Conservation (phyloP, 495 filamentous ascomycete genomes). For the Talaromyces proteolyticus region DNA sequence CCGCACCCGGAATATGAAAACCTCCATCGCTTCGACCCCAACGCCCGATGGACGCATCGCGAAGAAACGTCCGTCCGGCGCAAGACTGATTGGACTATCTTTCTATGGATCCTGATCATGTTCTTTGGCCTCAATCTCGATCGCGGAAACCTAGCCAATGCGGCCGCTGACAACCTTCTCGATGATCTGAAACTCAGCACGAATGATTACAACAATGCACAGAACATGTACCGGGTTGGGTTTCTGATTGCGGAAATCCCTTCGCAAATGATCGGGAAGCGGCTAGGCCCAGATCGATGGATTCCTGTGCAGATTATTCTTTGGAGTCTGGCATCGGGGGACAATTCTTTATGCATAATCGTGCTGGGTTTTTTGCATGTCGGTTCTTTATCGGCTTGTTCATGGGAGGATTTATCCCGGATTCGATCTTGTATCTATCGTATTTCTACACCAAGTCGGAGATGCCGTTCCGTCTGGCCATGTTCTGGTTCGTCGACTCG, state of each 20-base stretch:
- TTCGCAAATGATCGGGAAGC: slow-evolving; percentile 47
- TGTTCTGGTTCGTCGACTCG: slow-evolving; percentile 59
- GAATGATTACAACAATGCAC: slow-evolving; percentile 64
- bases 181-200: slow-evolving; percentile 47
- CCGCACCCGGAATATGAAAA: slow-evolving; percentile 38
- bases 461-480: slow-evolving; percentile 51
- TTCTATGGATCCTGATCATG: slow-evolving; percentile 58
- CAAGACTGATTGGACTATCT: slow-evolving; percentile 39
- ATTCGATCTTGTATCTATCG: slow-evolving; percentile 53
- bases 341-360: slow-evolving; percentile 18
- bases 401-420: slow-evolving; percentile 19
- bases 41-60: slow-evolving; percentile 35
- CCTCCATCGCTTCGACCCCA: slow-evolving; percentile 32
- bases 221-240: slow-evolving; percentile 23
- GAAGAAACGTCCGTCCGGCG: slow-evolving; percentile 31
- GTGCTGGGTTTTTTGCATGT: slow-evolving; percentile 21
- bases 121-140: slow-evolving; percentile 76
- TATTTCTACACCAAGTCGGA: slow-evolving; percentile 65
- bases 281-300: slow-evolving; percentile 54
- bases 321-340: slow-evolving; percentile 21
- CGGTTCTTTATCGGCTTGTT: slow-evolving; percentile 21
- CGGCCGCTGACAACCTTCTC: slow-evolving; percentile 60
- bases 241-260: slow-evolving; percentile 54
- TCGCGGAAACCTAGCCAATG: slow-evolving; percentile 61
- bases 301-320: slow-evolving; percentile 24